Conservation (phyloP, 129 eudicot genomes). For the Gnaphalium uliginosum region DNA sequence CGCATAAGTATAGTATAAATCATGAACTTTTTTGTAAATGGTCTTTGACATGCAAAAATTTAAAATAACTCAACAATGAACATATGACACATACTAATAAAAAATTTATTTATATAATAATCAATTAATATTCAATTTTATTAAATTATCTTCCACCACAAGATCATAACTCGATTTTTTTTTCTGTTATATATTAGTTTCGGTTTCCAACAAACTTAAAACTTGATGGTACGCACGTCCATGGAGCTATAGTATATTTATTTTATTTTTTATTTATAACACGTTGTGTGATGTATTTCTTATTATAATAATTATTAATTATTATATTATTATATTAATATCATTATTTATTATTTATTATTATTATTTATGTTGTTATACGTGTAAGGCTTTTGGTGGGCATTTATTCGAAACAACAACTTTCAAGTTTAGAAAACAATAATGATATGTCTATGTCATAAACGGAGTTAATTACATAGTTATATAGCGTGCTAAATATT, state of each 20-base stretch:
- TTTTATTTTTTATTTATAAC: slow-evolving; percentile 19
- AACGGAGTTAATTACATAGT: too few species aligned
- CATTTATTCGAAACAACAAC: not conserved
- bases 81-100: slow-evolving; percentile 14
- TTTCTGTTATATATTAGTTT: not conserved
- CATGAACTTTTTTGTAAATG: not conserved
- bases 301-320: not conserved
- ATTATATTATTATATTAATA: not conserved
- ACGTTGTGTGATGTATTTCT: slow-evolving; percentile 20
- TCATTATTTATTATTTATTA: not conserved
- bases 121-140: not conserved
- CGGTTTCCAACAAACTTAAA: slow-evolving; percentile 22
- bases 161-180: slow-evolving; percentile 25
- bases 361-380: too few species aligned
- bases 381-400: not conserved
- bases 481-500: too few species aligned
- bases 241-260: not conserved
- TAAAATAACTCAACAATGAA: slow-evolving; percentile 10
- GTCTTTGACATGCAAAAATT: slow-evolving; percentile 7
- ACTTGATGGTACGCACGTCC: slow-evolving; percentile 39
- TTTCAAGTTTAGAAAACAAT: not conserved
- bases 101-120: not conserved
- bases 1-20: too few species aligned
- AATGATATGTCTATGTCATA: too few species aligned
- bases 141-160: slow-evolving; percentile 27